Percentiles rank a stretch among this genome's conserved stretches.
Conservation (phyloP, 768 basidiomycete genomes). For the Phaeotremella skinneri region DNA sequence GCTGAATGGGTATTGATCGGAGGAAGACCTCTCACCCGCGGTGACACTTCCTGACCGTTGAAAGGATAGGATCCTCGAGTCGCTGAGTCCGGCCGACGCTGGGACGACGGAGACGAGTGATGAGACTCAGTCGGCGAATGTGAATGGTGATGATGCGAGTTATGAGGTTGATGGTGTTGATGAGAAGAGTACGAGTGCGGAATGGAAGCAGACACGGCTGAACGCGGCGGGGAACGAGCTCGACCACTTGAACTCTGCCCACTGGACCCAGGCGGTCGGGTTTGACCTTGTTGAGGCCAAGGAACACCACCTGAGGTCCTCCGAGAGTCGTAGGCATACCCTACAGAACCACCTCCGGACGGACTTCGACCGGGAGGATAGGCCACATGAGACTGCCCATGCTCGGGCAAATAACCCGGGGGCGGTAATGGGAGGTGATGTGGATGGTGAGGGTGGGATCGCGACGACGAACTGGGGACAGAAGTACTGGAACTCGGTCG, state of each 20-base stretch:
- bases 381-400: background rate
- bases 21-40: background rate
- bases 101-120: background rate
- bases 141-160: too few species aligned
- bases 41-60: background rate
- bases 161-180: too few species aligned
- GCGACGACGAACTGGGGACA: background rate
- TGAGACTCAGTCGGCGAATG: conserved; percentile 1
- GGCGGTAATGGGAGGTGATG: background rate
- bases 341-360: too few species aligned
- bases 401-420: background rate
- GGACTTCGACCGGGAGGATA: too few species aligned
- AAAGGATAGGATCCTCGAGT: background rate
- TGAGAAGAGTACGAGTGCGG: too few species aligned
- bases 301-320: too few species aligned
- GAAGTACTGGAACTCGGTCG: background rate
- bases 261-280: too few species aligned
- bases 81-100: background rate
- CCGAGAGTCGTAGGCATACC: too few species aligned
- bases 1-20: background rate
- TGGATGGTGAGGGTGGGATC: background rate
- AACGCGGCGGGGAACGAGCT: too few species aligned
- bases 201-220: too few species aligned
- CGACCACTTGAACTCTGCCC: too few species aligned
- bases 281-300: too few species aligned